Percentiles rank a stretch among this genome's conserved stretches.
phyloP scores from a whole-genome alignment of 1,284 basidiomycete genomes.

The Takashimella tepidaria region DNA sequence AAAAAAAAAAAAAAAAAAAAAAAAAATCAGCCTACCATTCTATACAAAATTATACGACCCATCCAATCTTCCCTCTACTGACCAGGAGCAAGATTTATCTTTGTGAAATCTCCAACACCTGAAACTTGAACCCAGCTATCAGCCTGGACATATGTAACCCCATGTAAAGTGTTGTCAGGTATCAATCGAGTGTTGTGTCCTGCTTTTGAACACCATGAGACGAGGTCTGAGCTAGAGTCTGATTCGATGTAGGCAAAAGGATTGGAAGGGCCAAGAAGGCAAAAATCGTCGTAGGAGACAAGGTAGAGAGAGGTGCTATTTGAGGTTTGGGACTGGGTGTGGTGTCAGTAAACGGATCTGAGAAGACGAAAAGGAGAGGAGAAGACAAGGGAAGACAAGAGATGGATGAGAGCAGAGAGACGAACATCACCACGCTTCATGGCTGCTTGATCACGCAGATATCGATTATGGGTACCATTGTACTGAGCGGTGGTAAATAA shows the following conservation, averaged over 20 bases:
- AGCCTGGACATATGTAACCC: conserved; percentile 36
- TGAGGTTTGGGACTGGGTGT: conserved; percentile 6
- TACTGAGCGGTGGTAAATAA: no score
- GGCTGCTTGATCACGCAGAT: no score
- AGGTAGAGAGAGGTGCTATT: conserved; percentile 14
- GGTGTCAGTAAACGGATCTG: background rate
- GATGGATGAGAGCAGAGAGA: background rate
- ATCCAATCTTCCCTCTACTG: no score
- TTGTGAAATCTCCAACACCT: conserved; percentile 36
- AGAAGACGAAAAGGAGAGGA: background rate
- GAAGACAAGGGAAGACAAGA: background rate
- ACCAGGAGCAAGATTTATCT: conserved; percentile 32
- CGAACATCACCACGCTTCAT: background rate
- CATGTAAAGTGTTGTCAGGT: conserved; percentile 33
- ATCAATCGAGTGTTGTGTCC: conserved; percentile 27
- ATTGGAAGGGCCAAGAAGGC: conserved; percentile 28
- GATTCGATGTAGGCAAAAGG: conserved; percentile 16
- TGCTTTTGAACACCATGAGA: conserved; percentile 28
- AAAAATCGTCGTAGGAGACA: conserved; percentile 27
- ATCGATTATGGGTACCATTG: no score
- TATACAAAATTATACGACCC: no score
- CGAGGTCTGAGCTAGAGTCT: conserved; percentile 17
- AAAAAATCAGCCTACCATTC: no score
- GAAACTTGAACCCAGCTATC: conserved; percentile 34
- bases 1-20: no score